A percentile compares a stretch with the other conserved stretches of the same genome.
phyloP scores from a whole-genome alignment of 139 green algal genomes.

The Yamagishiella unicocca region DNA sequence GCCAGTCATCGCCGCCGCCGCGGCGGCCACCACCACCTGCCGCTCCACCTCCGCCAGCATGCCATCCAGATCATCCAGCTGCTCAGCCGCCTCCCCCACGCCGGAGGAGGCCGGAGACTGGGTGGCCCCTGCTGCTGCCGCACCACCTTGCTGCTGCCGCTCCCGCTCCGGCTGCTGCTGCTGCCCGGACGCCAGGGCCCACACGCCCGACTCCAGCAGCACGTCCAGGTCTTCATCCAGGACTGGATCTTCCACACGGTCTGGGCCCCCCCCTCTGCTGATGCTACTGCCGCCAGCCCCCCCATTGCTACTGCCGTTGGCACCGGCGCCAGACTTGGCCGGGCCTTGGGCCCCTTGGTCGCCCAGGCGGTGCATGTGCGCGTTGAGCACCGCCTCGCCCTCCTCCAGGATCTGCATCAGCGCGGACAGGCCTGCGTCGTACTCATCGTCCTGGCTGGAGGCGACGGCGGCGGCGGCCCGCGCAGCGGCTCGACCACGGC shows the following conservation, averaged over 20 bases:
- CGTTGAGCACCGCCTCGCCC: slow-evolving; percentile 14
- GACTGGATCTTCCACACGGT: neutral
- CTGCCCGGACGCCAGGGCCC: neutral
- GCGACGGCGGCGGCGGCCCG: neutral
- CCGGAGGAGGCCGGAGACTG: too few species aligned
- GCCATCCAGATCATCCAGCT: neutral
- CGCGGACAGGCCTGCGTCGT: neutral
- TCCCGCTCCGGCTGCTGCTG: slow-evolving; percentile 5
- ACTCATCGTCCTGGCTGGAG: neutral
- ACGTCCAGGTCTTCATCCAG: neutral
- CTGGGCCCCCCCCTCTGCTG: neutral
- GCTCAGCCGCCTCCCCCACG: neutral
- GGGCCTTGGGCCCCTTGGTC: too few species aligned
- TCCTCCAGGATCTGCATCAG: slow-evolving; percentile 24
- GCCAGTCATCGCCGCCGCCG: neutral
- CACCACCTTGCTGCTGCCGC: slow-evolving; percentile 37
- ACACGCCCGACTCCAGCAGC: neutral
- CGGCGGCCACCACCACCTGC: neutral
- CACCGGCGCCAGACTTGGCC: too few species aligned
- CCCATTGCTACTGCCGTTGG: neutral
- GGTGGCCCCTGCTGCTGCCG: too few species aligned
- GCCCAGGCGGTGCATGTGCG: neutral
- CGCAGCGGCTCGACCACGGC: neutral
- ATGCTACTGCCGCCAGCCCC: neutral
- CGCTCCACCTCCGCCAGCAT: slow-evolving; percentile 33